phyloP scores from a whole-genome alignment of 2,329 filamentous ascomycete genomes.

The Dactylellina cionopaga region DNA sequence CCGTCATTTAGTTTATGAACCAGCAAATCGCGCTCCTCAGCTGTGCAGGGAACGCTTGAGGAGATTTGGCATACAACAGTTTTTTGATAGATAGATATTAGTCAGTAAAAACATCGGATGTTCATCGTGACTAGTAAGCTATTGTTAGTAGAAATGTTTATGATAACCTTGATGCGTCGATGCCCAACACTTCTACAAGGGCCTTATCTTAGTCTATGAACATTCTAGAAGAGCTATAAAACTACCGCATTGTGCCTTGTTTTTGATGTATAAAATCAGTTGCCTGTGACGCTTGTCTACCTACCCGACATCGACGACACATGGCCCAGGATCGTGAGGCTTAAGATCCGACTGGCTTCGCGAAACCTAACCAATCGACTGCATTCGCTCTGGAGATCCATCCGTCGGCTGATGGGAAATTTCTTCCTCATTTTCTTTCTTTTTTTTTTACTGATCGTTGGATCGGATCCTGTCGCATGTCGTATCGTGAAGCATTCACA shows the following conservation, averaged over 20 bases:
- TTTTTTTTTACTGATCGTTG: not conserved
- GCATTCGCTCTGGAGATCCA: not conserved
- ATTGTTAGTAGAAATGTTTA: not conserved
- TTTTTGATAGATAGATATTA: constrained; percentile 4
- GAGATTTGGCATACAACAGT: not conserved
- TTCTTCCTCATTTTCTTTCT: not conserved
- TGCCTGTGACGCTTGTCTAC: too few species aligned
- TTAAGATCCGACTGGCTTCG: constrained; percentile 40
- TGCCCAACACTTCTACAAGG: not conserved
- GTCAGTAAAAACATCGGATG: not conserved
- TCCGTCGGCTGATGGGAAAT: constrained; percentile 27
- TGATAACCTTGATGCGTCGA: not conserved
- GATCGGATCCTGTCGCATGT: constrained; percentile 6
- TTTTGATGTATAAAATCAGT: constrained; percentile 12
- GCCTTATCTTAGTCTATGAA: too few species aligned
- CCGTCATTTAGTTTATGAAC: constrained; percentile 16
- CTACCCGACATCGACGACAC: too few species aligned
- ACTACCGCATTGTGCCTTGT: not conserved
- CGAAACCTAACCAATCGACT: constrained; percentile 25
- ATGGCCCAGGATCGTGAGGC: constrained; percentile 3
- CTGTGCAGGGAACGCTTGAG: constrained; percentile 19
- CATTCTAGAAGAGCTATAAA: not conserved
- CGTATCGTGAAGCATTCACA: constrained; percentile 4
- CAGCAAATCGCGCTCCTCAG: constrained; percentile 19
- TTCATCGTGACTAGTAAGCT: not conserved